Conservation (phyloP, 805 yeast species). For the Naumovozyma baii region DNA sequence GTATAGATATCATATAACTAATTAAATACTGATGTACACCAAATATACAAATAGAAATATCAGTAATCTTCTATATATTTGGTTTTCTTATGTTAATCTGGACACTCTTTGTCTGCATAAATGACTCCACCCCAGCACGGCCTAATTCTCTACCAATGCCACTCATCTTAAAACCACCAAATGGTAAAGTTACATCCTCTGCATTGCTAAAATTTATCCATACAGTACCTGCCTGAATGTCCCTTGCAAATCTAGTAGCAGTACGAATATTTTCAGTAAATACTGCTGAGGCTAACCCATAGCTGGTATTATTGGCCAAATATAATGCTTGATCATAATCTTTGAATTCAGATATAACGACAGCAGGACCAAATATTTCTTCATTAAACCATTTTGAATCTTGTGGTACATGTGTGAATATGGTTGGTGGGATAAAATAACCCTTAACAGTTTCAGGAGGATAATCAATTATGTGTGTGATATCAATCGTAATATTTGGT, state of each 20-base stretch:
- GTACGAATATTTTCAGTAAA: constrained; percentile 57
- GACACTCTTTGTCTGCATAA: constrained; percentile 67
- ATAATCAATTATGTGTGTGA: constrained; percentile 1
- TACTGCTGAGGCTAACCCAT: constrained; percentile 41
- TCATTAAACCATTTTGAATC: constrained; percentile 32
- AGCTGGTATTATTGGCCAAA: constrained; percentile 33
- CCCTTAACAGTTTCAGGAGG: constrained; percentile 17
- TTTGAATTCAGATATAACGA: constrained; percentile 31
- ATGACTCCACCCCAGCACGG: constrained; percentile 57
- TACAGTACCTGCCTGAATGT: constrained; percentile 56
- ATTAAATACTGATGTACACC: too few relatives aligned
- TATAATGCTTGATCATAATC: constrained; percentile 33
- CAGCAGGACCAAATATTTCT: constrained; percentile 40
- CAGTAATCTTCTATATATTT: neutral
- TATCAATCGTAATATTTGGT: neutral
- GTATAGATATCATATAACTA: too few relatives aligned
- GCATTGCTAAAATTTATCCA: constrained; percentile 65
- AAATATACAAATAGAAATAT: neutral
- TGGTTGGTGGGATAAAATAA: constrained; percentile 35
- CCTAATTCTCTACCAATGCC: constrained; percentile 82
- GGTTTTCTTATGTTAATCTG: constrained; percentile 35
- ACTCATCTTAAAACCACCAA: constrained; percentile 73
- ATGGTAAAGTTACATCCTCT: constrained; percentile 55
- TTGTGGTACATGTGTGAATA: constrained; percentile 32
- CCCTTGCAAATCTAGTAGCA: constrained; percentile 55